Base-by-base conservation (phyloP, 352 stramenopile species). In the Phytophthora nicotianae region DNA sequence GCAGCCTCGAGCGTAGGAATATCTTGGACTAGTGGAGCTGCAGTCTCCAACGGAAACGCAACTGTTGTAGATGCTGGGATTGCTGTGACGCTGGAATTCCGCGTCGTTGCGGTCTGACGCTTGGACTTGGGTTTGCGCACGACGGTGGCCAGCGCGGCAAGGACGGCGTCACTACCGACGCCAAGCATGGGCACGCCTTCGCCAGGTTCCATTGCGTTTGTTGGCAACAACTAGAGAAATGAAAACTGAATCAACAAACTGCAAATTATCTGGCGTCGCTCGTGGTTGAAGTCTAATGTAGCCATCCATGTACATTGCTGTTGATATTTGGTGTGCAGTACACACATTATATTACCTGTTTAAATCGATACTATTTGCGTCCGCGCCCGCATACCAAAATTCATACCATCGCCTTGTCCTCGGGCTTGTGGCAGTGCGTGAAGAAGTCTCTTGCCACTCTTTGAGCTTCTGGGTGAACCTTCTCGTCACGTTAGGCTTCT, bases 301-400 rank as follows among this genome's bases (percentile, higher is more conserved):
- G 21, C 50, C 50, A 57, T 58, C n/a, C n/a, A n/a, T n/a, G n/a
- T n/a, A n/a, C n/a, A n/a, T 16, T 59, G 46, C 37, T 23, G 6
- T 43, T 43, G 37, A 7, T 24, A 54, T 11, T 5, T 50, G 4
- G n/a, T 38, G 47, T 64, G n/a, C n/a, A 4, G 1, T 43, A 1
- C 20, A 57, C 56, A 56, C 13, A n/a, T n/a, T 9, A 48, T 16
- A 0, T 53, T 33, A n/a, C 29, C 35, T 37, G 40, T 42, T 9
- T 38, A 58, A 52, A 24, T 24, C 24, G 40, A 67, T 61, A 61
- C n/a, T 42, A 17, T 10, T 23, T 42, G 19, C 29, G 27, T 42
- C 43, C 58, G 38, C 55, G 19, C 29, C 53, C 52, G 58, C 58
- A 29, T 56, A 58, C 35, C 48, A 70, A 57, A 65, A 62, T 46